A percentile compares a stretch with the other conserved stretches of the same genome.
Conservation (phyloP, 2,329 filamentous ascomycete genomes). For the Trichoderma aggressivum region DNA sequence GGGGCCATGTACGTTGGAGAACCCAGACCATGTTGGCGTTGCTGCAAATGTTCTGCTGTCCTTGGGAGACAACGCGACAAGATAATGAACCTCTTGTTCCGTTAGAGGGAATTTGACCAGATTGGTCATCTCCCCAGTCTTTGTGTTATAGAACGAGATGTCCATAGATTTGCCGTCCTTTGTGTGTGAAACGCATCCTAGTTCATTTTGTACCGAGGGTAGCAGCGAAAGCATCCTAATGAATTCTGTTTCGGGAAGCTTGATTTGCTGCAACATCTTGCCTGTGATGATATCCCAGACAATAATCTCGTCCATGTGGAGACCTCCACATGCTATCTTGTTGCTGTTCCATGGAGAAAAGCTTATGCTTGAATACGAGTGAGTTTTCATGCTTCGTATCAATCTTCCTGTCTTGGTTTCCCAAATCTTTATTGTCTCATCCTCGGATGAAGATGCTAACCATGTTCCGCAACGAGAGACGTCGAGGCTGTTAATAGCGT, state of each 20-base stretch:
- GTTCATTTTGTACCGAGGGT: background rate
- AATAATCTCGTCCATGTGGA: background rate
- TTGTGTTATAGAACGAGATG: background rate
- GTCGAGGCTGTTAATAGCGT: fast-evolving
- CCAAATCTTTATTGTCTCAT: background rate
- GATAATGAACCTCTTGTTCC: background rate
- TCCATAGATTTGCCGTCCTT: background rate
- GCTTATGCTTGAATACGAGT: background rate
- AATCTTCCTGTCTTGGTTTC: background rate
- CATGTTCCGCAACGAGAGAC: background rate
- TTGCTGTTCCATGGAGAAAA: background rate
- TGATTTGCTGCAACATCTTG: background rate
- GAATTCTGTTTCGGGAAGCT: background rate
- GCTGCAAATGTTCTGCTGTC: background rate
- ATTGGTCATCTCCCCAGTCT: background rate
- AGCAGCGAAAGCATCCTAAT: background rate
- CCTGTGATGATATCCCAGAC: background rate
- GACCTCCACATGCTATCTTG: background rate
- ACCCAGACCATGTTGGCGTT: fast-evolving
- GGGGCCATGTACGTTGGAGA: no score
- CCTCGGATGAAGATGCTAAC: background rate
- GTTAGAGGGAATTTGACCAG: background rate
- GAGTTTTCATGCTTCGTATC: background rate
- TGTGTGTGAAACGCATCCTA: background rate
- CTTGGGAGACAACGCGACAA: background rate